These are phyloP conservation scores for Coemansia sp. DNA, from an alignment of 192 early-diverging fungal species.

Conservation along the genomic window DNA sequence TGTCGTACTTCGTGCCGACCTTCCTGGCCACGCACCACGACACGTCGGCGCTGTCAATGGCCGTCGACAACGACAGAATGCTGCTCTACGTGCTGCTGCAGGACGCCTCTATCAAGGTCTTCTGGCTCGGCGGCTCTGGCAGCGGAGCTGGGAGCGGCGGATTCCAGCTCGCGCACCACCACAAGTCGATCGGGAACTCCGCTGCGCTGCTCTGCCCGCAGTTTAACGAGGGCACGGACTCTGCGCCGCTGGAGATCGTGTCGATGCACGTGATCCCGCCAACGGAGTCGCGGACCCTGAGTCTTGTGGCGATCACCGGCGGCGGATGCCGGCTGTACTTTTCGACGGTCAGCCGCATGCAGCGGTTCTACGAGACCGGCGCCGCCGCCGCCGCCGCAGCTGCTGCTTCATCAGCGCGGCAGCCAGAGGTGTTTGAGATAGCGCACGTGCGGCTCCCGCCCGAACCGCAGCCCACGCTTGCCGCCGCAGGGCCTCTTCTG, in stretches of 20 bases:
- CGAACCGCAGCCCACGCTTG: constrained; percentile 40
- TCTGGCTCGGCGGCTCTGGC: constrained; percentile 57
- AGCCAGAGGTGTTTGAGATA: constrained; percentile 62
- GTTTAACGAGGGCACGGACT: constrained; percentile 44
- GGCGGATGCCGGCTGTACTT: constrained; percentile 80
- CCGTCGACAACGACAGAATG: constrained; percentile 65
- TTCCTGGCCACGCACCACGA: constrained; percentile 40
- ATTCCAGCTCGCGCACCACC: constrained; percentile 59
- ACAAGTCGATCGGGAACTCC: constrained; percentile 52
- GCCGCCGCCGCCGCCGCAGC: constrained; percentile 4
- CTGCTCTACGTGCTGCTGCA: constrained; percentile 72
- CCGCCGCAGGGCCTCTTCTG: constrained; percentile 10
- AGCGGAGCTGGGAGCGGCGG: constrained; percentile 39
- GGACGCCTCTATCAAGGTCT: constrained; percentile 68
- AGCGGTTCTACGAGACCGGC: constrained; percentile 36
- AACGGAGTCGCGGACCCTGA: constrained; percentile 65
- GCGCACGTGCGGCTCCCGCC: constrained; percentile 73
- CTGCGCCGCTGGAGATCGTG: constrained; percentile 64
- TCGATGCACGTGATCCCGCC: constrained; percentile 69
- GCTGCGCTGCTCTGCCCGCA: constrained; percentile 56
- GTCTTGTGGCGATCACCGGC: constrained; percentile 78
- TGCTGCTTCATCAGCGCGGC: constrained; percentile 8
- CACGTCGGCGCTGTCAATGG: constrained; percentile 65
- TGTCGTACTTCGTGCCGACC: constrained; percentile 73
- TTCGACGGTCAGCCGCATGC: constrained; percentile 50